A percentile compares a stretch with the other conserved stretches of the same genome.
phyloP scores from a whole-genome alignment of 2,329 filamentous ascomycete genomes.

The Golovinomyces cichoracearum region DNA sequence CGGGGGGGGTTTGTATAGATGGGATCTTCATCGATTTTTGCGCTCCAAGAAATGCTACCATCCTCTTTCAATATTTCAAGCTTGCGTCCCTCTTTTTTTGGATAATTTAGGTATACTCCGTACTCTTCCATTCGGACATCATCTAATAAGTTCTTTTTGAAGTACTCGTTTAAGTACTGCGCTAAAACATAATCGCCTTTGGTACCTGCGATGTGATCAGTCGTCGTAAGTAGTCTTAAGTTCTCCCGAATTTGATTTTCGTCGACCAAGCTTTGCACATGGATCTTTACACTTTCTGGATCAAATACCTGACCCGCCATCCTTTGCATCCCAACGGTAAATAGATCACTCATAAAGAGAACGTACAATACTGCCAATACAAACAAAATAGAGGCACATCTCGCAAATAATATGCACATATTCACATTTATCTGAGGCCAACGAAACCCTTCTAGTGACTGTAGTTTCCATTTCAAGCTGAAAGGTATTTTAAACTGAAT shows the following conservation, averaged over 20 bases:
- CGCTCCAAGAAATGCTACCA: constrained; percentile 44
- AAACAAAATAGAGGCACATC: constrained; percentile 48
- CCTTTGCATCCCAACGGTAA: constrained; percentile 36
- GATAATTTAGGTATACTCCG: constrained; percentile 81
- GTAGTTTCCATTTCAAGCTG: constrained; percentile 11
- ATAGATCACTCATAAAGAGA: constrained; percentile 63
- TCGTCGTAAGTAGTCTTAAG: constrained; percentile 51
- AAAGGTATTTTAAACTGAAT: constrained; percentile 13
- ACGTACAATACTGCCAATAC: constrained; percentile 59
- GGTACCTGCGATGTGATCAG: constrained; percentile 80
- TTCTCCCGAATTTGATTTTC: constrained; percentile 42
- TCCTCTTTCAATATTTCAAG: constrained; percentile 55
- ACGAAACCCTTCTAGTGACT: constrained; percentile 6
- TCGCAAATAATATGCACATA: constrained; percentile 37
- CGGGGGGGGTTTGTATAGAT: constrained; percentile 34
- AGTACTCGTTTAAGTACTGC: constrained; percentile 58
- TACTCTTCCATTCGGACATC: constrained; percentile 53
- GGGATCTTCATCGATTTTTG: constrained; percentile 59
- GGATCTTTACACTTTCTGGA: constrained; percentile 53
- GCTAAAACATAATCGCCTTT: constrained; percentile 74
- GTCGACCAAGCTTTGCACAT: constrained; percentile 49
- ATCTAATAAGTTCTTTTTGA: constrained; percentile 46
- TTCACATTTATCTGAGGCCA: constrained; percentile 14
- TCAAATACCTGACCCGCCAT: constrained; percentile 50
- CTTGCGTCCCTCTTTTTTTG: constrained; percentile 45